Percentiles rank a stretch among this genome's conserved stretches.
Evolutionary conservation across 192 early-diverging fungal species (phyloP).

Genomic region (Backusella mclennaniae): DNA sequence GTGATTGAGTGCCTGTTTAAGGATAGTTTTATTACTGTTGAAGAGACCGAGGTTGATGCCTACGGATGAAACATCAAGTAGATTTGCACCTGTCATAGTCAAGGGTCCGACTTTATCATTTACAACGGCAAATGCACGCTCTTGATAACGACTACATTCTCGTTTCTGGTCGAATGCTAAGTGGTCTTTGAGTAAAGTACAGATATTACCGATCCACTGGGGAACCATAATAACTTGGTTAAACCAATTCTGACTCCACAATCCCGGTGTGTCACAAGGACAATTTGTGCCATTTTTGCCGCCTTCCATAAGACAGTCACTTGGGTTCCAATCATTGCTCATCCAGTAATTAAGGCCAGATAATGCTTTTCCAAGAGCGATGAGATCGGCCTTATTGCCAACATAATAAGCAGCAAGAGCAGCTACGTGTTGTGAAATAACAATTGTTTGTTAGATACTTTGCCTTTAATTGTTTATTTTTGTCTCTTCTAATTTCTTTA

Average conservation of each 20-base stretch:
- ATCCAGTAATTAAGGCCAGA: slow-evolving; percentile 25
- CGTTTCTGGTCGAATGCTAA: background rate
- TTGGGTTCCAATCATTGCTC: slow-evolving; percentile 11
- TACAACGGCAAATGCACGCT: slow-evolving; percentile 7
- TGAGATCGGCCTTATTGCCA: background rate
- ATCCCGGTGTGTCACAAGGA: slow-evolving; percentile 30
- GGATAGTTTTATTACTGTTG: slow-evolving; percentile 3
- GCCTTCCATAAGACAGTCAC: slow-evolving; percentile 12
- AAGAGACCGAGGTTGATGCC: slow-evolving; percentile 17
- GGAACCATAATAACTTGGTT: slow-evolving; percentile 17
- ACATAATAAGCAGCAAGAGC: slow-evolving; percentile 1
- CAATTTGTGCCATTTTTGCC: slow-evolving; percentile 17
- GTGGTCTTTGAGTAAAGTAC: slow-evolving; percentile 1
- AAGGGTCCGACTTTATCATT: background rate
- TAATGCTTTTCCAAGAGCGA: background rate
- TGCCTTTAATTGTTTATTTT: background rate
- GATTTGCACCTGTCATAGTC: slow-evolving; percentile 22
- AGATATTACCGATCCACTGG: slow-evolving; percentile 2
- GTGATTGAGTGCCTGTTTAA: slow-evolving; percentile 4
- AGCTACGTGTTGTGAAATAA: background rate
- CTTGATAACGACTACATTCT: slow-evolving; percentile 12
- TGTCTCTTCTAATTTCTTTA: background rate
- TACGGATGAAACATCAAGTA: slow-evolving; percentile 20
- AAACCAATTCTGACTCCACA: slow-evolving; percentile 34
- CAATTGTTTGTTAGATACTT: slow-evolving; percentile 8